These are phyloP conservation scores for Penicillium crustosum DNA, from an alignment of 2,329 filamentous ascomycete species.

Conservation along the genomic window DNA sequence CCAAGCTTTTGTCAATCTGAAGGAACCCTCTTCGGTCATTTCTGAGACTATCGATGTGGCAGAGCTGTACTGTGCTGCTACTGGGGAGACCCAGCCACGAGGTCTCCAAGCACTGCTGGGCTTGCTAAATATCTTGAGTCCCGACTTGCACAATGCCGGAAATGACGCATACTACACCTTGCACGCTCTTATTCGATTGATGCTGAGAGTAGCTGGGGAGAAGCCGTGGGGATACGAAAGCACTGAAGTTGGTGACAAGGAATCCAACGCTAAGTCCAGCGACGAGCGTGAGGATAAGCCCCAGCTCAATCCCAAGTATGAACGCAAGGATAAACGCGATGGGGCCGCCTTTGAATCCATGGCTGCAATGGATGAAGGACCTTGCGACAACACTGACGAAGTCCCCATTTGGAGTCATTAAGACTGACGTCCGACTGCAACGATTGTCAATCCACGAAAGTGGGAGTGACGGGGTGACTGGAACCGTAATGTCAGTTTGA, in stretches of 20 bases:
- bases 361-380: neutral
- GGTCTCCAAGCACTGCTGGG: slow-evolving; percentile 62
- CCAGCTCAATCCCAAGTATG: neutral
- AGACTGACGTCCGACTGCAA: neutral
- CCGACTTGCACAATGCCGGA: slow-evolving; percentile 78
- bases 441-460: neutral
- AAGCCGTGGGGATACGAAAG: neutral
- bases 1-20: slow-evolving; percentile 39
- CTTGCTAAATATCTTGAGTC: slow-evolving; percentile 62
- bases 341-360: neutral
- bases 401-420: neutral
- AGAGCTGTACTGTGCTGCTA: slow-evolving; percentile 65
- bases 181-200: slow-evolving; percentile 66
- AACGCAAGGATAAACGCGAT: neutral
- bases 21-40: slow-evolving; percentile 44
- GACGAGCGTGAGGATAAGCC: neutral
- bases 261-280: neutral
- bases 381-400: neutral
- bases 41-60: slow-evolving; percentile 72
- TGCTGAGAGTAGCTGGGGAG: slow-evolving; percentile 8
- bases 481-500: neutral
- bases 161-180: slow-evolving; percentile 84
- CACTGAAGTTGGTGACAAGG: neutral
- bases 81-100: slow-evolving; percentile 53
- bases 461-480: neutral